phyloP scores from a whole-genome alignment of 148 eudicot genomes.

The Diospyros kaki region DNA sequence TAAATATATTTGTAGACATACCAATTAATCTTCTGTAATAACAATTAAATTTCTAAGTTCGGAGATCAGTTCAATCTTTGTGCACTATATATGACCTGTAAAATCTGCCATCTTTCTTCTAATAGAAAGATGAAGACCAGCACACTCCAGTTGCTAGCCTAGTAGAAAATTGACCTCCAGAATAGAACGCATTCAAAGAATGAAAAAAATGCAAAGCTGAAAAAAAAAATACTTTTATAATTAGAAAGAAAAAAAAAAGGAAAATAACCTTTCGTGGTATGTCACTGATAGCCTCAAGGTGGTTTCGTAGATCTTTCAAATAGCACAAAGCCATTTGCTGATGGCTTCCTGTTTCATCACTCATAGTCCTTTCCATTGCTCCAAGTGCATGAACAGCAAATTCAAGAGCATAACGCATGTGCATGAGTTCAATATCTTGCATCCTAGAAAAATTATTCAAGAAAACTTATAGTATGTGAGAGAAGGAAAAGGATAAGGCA shows the following conservation, averaged over 20 bases:
- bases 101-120: not conserved
- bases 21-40: not conserved
- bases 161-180: not conserved
- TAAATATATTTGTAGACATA: too few species aligned
- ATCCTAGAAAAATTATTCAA: conserved; percentile 46
- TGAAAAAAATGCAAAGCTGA: too few species aligned
- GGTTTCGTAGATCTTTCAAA: conserved; percentile 60
- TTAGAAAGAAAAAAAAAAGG: not conserved
- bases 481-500: not conserved
- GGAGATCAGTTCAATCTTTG: not conserved
- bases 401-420: conserved; percentile 94
- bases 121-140: not conserved
- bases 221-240: not conserved
- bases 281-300: conserved; percentile 72
- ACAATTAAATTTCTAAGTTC: not conserved
- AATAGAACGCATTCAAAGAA: not conserved
- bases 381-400: conserved; percentile 82
- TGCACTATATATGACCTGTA: not conserved
- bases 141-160: not conserved
- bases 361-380: conserved; percentile 67
- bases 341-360: conserved; percentile 46
- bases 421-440: conserved; percentile 92
- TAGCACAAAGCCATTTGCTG: conserved; percentile 49
- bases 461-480: not conserved
- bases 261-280: conserved; percentile 77